Base-by-base conservation (phyloP, 2,329 filamentous ascomycete genomes). In the Delphinella strobiligena region DNA sequence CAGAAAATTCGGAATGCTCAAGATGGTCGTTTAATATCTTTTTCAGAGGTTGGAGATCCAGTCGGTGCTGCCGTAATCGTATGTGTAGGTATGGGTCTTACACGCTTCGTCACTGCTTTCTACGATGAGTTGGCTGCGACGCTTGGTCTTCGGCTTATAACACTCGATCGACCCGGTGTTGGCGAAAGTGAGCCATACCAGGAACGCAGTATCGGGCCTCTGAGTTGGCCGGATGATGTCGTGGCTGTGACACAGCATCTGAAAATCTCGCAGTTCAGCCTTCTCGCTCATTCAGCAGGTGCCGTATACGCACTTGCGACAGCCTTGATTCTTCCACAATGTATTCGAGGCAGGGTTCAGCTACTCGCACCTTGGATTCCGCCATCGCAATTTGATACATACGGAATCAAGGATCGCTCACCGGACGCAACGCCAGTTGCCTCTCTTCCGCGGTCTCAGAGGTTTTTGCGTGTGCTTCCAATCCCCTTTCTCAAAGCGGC, bases 221-320 rank as follows among this genome's bases (percentile, higher is more conserved):
- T 98, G 29, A 84, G 81, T 60, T 98, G 91, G 91, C 88, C 91
- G 66, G 77, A 81, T 50, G 91, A 98, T 60, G 86, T 98, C 11
- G 83, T 93, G 44, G 81, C 88, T 38, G 93, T 98, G 43, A 98
- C 91, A 58, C 85, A 94, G 54, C 71, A 82, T 11, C 71, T 98
- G 33, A 88, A 86, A 50, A 93, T 98, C 47, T 91, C 81, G 9
- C 93, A 94, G 50, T 98, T 98, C 56, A 96, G 89, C 5, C 83
- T 98, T 15, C 72, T 98, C 2, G 91, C 91, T 2, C 91, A 98
- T 60, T 96, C 89, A 1, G 91, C 91, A 1, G 91, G 91, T 12
- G 89, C 91, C n/a, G 93, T 98, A 38, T 98, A 98, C 55, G 91
- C 91, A 2, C 73, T 98, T 14, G 91, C 91, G 0, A 96, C 91